Percentiles rank a stretch among this genome's conserved stretches.
These are phyloP conservation scores for Umbelopsis ramanniana DNA, from an alignment of 192 early-diverging fungal genomes.

Conservation along the genomic window DNA sequence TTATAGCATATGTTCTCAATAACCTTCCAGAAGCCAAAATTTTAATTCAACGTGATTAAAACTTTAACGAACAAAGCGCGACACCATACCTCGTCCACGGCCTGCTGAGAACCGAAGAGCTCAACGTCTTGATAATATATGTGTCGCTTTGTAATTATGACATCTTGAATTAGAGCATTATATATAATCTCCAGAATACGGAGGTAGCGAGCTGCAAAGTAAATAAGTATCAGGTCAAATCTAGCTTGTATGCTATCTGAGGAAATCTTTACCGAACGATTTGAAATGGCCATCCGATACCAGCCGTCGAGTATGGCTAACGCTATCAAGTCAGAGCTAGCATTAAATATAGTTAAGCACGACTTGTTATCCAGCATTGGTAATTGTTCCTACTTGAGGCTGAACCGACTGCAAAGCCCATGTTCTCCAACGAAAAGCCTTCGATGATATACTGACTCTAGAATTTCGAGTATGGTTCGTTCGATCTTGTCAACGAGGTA, in stretches of 20 bases:
- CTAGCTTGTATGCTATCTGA: not conserved
- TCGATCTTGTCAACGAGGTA: slow-evolving; percentile 1
- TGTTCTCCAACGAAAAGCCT: not conserved
- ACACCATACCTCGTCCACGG: slow-evolving; percentile 27
- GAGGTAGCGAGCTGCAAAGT: slow-evolving; percentile 27
- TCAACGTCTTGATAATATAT: slow-evolving; percentile 41
- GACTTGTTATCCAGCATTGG: not conserved
- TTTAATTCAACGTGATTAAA: not conserved
- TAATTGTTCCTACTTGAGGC: not conserved
- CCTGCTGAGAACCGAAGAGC: slow-evolving; percentile 27
- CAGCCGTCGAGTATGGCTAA: not conserved
- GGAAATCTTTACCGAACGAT: not conserved
- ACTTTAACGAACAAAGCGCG: not conserved
- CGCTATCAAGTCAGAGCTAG: not conserved
- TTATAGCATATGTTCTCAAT: slow-evolving; percentile 31
- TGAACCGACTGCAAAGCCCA: not conserved
- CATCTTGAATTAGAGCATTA: slow-evolving; percentile 28
- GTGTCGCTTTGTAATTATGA: slow-evolving; percentile 35
- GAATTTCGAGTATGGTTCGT: not conserved
- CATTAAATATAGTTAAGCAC: not conserved
- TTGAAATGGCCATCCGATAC: not conserved
- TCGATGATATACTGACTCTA: not conserved
- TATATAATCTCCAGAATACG: slow-evolving; percentile 37
- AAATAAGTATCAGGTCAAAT: not conserved
- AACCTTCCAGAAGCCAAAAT: slow-evolving; percentile 21